Conservation (phyloP, 139 green algal species). For the Tetratostichococcus sp. region DNA sequence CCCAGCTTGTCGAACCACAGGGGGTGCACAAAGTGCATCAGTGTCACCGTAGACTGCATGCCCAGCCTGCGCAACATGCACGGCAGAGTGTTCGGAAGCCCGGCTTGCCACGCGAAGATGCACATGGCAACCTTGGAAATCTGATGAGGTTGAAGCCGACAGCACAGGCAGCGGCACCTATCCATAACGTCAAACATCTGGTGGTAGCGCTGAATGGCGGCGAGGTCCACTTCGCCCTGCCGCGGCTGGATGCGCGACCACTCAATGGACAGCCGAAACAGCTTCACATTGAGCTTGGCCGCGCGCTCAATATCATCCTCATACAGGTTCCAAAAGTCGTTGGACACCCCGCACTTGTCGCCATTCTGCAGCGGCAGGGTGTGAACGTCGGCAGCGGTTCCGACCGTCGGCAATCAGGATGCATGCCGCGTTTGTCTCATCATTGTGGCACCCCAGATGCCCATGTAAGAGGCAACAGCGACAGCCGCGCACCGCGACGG, state of each 20-base stretch:
- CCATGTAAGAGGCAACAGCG: too few relatives aligned
- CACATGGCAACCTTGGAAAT: too few relatives aligned
- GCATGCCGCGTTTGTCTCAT: too few relatives aligned
- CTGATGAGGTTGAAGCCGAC: too few relatives aligned
- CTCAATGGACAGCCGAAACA: conserved; percentile 73
- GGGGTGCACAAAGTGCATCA: conserved; percentile 81
- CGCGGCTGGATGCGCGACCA: conserved; percentile 67
- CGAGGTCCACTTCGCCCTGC: conserved; percentile 41
- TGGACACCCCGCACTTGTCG: conserved; percentile 25
- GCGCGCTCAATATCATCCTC: conserved; percentile 53
- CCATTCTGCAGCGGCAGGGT: background rate
- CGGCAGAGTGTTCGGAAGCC: too few relatives aligned
- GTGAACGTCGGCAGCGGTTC: too few relatives aligned
- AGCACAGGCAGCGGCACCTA: background rate
- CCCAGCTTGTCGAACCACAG: conserved; percentile 72
- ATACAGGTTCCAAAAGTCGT: conserved; percentile 70
- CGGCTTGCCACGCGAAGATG: too few relatives aligned
- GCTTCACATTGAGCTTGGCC: conserved; percentile 46
- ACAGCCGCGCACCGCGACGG: conserved; percentile 6
- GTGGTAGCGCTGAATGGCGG: conserved; percentile 43
- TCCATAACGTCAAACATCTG: conserved; percentile 26
- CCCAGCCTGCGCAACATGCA: conserved; percentile 21
- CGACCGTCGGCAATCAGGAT: too few relatives aligned
- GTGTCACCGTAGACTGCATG: conserved; percentile 64
- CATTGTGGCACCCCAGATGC: too few relatives aligned